Percentiles rank a stretch among this genome's conserved stretches.
phyloP scores from a whole-genome alignment of 2,329 filamentous ascomycete species.

The Endocalyx cinctus region DNA sequence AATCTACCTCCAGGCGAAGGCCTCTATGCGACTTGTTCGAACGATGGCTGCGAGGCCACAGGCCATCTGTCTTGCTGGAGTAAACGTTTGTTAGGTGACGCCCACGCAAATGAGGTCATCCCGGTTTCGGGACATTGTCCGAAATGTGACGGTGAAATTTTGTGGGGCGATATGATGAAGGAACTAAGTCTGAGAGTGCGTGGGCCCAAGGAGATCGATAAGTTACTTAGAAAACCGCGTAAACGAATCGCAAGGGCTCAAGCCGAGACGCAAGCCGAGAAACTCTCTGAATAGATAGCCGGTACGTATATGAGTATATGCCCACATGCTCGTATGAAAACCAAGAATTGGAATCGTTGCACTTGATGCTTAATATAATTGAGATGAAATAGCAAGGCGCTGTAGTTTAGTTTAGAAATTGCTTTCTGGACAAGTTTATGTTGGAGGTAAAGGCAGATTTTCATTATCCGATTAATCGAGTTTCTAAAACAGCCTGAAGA shows the following conservation, averaged over 20 bases:
- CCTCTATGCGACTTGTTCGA: constrained; percentile 54
- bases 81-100: constrained; percentile 40
- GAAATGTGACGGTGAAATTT: constrained; percentile 54
- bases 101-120: constrained; percentile 43
- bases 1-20: constrained; percentile 42
- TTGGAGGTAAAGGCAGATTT: too few relatives aligned
- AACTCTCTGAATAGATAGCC: too few relatives aligned
- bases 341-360: too few relatives aligned
- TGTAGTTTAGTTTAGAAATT: too few relatives aligned
- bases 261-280: constrained; percentile 8
- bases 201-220: constrained; percentile 65
- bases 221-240: constrained; percentile 55
- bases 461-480: too few relatives aligned
- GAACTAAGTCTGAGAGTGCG: constrained; percentile 72
- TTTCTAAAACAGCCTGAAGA: too few relatives aligned
- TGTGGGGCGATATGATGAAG: constrained; percentile 77
- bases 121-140: constrained; percentile 70
- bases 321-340: too few relatives aligned
- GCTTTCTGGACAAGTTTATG: too few relatives aligned
- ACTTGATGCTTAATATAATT: too few relatives aligned
- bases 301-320: too few relatives aligned
- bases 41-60: constrained; percentile 48
- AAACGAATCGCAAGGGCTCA: constrained; percentile 24
- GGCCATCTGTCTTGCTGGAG: constrained; percentile 60
- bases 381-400: too few relatives aligned